Conservation (phyloP, 1,139 yeast genomes). For the Yamadazyma oceani region DNA sequence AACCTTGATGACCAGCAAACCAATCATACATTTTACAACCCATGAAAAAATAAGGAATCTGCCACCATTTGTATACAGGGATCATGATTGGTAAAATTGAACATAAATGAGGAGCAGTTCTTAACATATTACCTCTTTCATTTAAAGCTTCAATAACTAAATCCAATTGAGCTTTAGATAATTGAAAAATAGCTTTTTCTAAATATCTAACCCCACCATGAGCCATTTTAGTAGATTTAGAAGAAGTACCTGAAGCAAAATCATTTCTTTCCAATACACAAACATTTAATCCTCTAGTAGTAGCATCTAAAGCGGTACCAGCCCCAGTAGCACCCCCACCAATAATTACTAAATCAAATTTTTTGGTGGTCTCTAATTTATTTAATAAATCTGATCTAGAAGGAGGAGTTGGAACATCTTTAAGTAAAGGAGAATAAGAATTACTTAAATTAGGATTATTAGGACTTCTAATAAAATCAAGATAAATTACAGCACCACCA, state of each 20-base stretch:
- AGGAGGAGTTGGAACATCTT: slow-evolving; percentile 37
- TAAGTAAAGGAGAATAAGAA: slow-evolving; percentile 39
- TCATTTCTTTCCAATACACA: slow-evolving; percentile 85
- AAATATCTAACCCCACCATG: slow-evolving; percentile 97
- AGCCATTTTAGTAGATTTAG: slow-evolving; percentile 95
- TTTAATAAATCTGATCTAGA: slow-evolving; percentile 34
- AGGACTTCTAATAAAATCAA: slow-evolving; percentile 44
- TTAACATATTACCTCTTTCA: slow-evolving; percentile 85
- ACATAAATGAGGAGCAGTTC: slow-evolving; percentile 92
- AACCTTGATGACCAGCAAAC: slow-evolving; percentile 87
- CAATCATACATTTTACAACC: slow-evolving; percentile 93
- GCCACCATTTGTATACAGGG: slow-evolving; percentile 96
- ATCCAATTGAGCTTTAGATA: slow-evolving; percentile 88
- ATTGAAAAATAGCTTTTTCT: slow-evolving; percentile 90
- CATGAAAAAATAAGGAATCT: slow-evolving; percentile 87
- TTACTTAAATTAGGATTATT: slow-evolving; percentile 27
- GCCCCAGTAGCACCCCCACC: slow-evolving; percentile 98
- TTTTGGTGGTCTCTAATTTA: slow-evolving; percentile 33
- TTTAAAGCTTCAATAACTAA: slow-evolving; percentile 91
- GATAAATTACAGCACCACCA: slow-evolving; percentile 42
- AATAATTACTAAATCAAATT: slow-evolving; percentile 77
- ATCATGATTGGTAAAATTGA: slow-evolving; percentile 89
- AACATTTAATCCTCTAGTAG: slow-evolving; percentile 86
- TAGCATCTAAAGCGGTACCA: slow-evolving; percentile 91
- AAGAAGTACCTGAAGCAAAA: slow-evolving; percentile 89